Percentiles rank a stretch among this genome's conserved stretches.
Conservation (phyloP, 768 basidiomycete genomes). For the Boletus fagicola region DNA sequence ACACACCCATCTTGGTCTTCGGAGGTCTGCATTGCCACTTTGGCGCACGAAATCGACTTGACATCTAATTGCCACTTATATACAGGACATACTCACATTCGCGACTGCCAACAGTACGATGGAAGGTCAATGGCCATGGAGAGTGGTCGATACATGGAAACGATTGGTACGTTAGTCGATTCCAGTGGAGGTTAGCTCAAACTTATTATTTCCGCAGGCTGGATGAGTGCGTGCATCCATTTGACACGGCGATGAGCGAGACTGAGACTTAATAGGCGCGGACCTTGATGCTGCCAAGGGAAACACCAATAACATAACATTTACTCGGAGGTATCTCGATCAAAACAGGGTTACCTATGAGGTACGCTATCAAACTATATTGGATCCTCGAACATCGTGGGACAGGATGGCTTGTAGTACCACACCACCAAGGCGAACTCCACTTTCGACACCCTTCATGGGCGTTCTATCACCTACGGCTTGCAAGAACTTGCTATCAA, state of each 20-base stretch:
- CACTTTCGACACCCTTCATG: slow-evolving; percentile 61
- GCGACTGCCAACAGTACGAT: slow-evolving; percentile 29
- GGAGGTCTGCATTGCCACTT: slow-evolving; percentile 48
- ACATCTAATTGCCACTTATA: not conserved
- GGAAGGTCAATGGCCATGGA: slow-evolving; percentile 48
- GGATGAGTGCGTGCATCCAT: slow-evolving; percentile 52
- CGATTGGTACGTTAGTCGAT: slow-evolving; percentile 54
- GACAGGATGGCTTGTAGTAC: slow-evolving; percentile 42
- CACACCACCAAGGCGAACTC: slow-evolving; percentile 53
- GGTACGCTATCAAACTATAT: slow-evolving; percentile 33
- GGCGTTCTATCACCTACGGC: slow-evolving; percentile 52
- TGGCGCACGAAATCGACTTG: not conserved
- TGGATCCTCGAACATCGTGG: not conserved
- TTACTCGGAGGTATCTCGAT: slow-evolving; percentile 76
- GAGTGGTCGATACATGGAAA: slow-evolving; percentile 91
- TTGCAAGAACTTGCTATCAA: slow-evolving; percentile 49
- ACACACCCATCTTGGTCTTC: slow-evolving; percentile 79
- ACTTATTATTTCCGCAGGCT: slow-evolving; percentile 34
- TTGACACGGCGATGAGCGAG: not conserved
- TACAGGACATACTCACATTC: slow-evolving; percentile 49
- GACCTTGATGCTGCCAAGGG: slow-evolving; percentile 42
- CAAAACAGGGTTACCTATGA: slow-evolving; percentile 76
- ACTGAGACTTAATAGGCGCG: slow-evolving; percentile 36
- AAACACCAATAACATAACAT: slow-evolving; percentile 51
- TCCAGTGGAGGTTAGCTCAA: too few species aligned